phyloP scores from a whole-genome alignment of 805 yeast genomes.

The Schizosaccharomyces japonicus region DNA sequence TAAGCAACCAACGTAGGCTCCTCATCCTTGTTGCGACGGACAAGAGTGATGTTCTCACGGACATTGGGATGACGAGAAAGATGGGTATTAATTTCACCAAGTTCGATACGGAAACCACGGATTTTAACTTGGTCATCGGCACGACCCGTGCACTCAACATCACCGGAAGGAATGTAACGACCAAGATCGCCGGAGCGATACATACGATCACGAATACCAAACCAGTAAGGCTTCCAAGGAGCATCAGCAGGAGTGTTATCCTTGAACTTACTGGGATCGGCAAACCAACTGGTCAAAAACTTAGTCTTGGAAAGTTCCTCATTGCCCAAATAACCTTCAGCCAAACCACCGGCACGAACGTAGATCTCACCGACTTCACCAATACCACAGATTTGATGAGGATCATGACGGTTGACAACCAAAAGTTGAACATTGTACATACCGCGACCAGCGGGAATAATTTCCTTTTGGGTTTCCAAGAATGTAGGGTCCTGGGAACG shows the following conservation, averaged over 20 bases:
- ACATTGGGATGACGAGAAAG: slow-evolving; percentile 80
- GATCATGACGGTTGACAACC: slow-evolving; percentile 76
- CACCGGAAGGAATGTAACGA: slow-evolving; percentile 87
- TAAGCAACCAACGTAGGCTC: slow-evolving; percentile 82
- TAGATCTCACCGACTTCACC: slow-evolving; percentile 98
- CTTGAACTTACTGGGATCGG: slow-evolving; percentile 17
- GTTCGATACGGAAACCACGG: slow-evolving; percentile 92
- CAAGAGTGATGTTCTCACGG: slow-evolving; percentile 79
- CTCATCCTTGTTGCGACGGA: slow-evolving; percentile 72
- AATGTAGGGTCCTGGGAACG: slow-evolving; percentile 44
- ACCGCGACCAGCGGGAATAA: slow-evolving; percentile 96
- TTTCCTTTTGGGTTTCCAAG: slow-evolving; percentile 67
- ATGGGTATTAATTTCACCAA: slow-evolving; percentile 95
- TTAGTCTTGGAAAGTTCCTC: slow-evolving; percentile 75
- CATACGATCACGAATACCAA: slow-evolving; percentile 84
- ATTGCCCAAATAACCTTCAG: slow-evolving; percentile 83
- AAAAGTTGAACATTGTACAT: slow-evolving; percentile 85
- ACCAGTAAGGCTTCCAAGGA: slow-evolving; percentile 60
- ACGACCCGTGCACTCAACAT: slow-evolving; percentile 93
- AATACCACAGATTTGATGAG: slow-evolving; percentile 81
- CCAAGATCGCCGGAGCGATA: slow-evolving; percentile 97
- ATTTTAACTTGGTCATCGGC: slow-evolving; percentile 98
- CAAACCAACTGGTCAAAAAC: slow-evolving; percentile 81
- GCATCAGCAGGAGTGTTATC: slow-evolving; percentile 24
- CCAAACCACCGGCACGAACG: slow-evolving; percentile 92